Evolutionary conservation across 1,139 yeast genomes (phyloP), one percentile per base, ranked within the genome.

Genomic region (Yamadazyma pseudoaaseri): DNA sequence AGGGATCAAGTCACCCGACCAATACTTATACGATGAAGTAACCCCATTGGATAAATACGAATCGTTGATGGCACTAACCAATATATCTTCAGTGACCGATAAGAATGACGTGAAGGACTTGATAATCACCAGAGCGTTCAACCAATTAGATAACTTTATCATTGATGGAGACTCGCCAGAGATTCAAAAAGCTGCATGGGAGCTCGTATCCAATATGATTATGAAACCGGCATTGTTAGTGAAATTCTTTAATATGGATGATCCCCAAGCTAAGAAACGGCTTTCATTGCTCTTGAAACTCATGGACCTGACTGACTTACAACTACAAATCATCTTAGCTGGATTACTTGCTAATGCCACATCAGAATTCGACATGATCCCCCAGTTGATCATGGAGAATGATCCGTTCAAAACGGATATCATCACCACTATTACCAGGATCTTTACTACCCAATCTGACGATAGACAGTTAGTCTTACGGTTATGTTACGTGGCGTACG

Each of bases 271-370:
- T 20, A 29, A 40, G 27, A 57, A 57, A 28, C 51, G 77, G 42
- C 61, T 73, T 31, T 49, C 53, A 3, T 46, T 69, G 1, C 44
- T 72, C 31, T 50, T 73, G 3, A 68, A 62, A 30, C 42, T 75
- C 40, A 54, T 73, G 27, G 61, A 70, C 34, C 61, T 76, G 20
- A 45, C 50, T 1, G 64, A 70, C 39, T 45, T 47, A 3, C 40
- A 48, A 3, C 52, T 75, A 1, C 81, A 76, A 42, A 41, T 55
- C 2, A 65, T 62, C 1, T 52, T 73, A 11, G 61, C 74, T 7
- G 76, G 76, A 3, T 47, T 75, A 9, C 52, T 76, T 33, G 79
- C 76, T 3, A 76, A 74, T 44, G 73, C 76, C 3, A 63, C 71
- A 1, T 58, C 72, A 16, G 76, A 68, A 27, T 73, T 51, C 47